Evolutionary conservation across 2,329 filamentous ascomycete species (phyloP), one percentile per base, ranked within the genome.

Genomic region (Alternaria gansuensis): DNA sequence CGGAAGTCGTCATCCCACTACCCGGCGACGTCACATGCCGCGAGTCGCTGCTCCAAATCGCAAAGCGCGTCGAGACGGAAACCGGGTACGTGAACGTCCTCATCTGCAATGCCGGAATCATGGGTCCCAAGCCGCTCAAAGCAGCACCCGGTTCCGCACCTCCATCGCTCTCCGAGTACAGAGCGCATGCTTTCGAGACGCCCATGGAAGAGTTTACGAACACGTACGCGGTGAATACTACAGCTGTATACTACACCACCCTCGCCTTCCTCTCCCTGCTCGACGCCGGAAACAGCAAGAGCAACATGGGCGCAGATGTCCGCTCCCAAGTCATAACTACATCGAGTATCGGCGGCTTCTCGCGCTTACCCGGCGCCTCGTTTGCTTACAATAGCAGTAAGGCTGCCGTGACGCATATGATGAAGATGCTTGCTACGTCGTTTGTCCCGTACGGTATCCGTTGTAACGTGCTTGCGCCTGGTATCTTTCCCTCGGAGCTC

Each of bases 401-500:
- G 65, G 79, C 82, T 0, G 82, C 77, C 0, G 74, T 77, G 3
- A 83, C 78, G 1, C 81, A 83, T 62, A 62, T 85, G 53, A 78
- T 82, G 21, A 85, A 85, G 70, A 77, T 79, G 69, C 71, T 85
- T 21, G 72, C 81, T 0, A 84, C 82, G 2, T 62, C 62, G 5
- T 77, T 73, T 61, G 80, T 62, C 23, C 76, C 63, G 51, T 80
- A 72, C 51, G 70, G 75, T 23, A 84, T 85, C 37, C 77, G 83
- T 1, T 78, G 78, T 7, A 85, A 85, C 68, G 76, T 80, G 1
- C 77, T 85, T 44, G 78, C 82, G 8, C 82, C 83, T 4, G 84
- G 83, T 2, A 52, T 68, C 10, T 68, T 68, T 43, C 66, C 66
- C 5, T 64, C 60, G 2, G 69, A 71, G 46, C 48, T 71, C 33